phyloP scores from a whole-genome alignment of 257 asterid genomes.

The Fraxinus americana region DNA sequence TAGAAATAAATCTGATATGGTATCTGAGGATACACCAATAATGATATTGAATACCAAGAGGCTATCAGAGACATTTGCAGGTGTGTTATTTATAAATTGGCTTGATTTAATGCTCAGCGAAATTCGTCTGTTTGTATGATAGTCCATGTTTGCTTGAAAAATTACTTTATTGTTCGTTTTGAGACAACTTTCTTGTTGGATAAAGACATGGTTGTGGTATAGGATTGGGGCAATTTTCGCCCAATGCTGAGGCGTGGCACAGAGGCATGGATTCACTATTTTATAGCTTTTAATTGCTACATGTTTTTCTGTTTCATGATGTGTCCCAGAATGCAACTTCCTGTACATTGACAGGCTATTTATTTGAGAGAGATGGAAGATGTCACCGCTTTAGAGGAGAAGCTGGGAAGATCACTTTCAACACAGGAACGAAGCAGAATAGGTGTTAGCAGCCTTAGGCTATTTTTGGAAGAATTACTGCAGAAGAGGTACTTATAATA shows the following conservation, averaged over 20 bases:
- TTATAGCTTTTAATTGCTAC: slow-evolving; percentile 8
- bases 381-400: slow-evolving; percentile 81
- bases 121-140: neutral
- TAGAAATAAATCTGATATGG: neutral
- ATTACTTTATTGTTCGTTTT: neutral
- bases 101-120: neutral
- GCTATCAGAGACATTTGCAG: neutral
- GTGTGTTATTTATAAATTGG: neutral
- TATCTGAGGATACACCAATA: neutral
- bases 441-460: slow-evolving; percentile 92
- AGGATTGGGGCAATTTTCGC: neutral
- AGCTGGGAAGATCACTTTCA: slow-evolving; percentile 86
- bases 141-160: neutral
- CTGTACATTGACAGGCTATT: slow-evolving; percentile 59
- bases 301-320: slow-evolving; percentile 13
- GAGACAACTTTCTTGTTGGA: slow-evolving; percentile 13
- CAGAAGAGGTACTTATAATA: slow-evolving; percentile 58
- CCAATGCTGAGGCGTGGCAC: slow-evolving; percentile 7
- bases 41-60: neutral
- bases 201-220: slow-evolving; percentile 21
- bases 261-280: neutral
- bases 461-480: slow-evolving; percentile 90
- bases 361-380: slow-evolving; percentile 85
- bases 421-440: slow-evolving; percentile 83
- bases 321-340: slow-evolving; percentile 22